Evolutionary conservation across 371 early-diverging fungal genomes (phyloP).

Genomic region (Mortierella sp.): DNA sequence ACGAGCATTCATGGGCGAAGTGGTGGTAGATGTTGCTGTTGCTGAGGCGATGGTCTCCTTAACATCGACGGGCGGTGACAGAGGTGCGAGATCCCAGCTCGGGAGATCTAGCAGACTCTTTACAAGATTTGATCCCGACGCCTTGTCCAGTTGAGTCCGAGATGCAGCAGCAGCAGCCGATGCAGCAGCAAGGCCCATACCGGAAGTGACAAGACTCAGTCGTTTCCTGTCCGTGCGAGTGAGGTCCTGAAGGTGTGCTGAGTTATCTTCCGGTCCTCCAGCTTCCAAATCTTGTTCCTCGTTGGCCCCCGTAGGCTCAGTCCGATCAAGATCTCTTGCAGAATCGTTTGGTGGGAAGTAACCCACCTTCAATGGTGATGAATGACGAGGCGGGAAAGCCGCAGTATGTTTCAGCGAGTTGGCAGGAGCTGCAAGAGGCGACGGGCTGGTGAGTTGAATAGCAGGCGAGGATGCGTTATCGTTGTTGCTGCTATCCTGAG

Average conservation of each 20-base stretch:
- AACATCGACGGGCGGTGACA: conserved; percentile 44
- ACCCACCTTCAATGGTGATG: conserved; percentile 17
- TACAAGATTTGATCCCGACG: neutral
- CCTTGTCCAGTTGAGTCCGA: conserved; percentile 9
- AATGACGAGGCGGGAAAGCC: conserved; percentile 32
- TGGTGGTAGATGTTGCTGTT: neutral
- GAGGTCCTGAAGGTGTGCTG: neutral
- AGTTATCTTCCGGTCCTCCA: conserved; percentile 13
- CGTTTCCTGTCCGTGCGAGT: conserved; percentile 22
- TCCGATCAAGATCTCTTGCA: neutral
- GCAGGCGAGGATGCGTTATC: neutral
- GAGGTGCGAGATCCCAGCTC: conserved; percentile 46
- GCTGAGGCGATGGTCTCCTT: conserved; percentile 18
- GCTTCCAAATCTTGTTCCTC: conserved; percentile 1
- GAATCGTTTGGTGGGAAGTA: neutral
- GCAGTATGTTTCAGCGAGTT: neutral
- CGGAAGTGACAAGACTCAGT: conserved; percentile 34
- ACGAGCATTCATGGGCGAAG: conserved; percentile 19
- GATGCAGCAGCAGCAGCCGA: conserved; percentile 21
- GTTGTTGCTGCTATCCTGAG: neutral
- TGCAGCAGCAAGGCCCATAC: conserved; percentile 28
- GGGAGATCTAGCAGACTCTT: conserved; percentile 31
- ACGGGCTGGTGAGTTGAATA: neutral
- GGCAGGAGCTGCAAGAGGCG: neutral
- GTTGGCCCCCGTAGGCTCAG: neutral